Evolutionary conservation across 306 rosid species (phyloP).

Genomic region (Quercus suber): DNA sequence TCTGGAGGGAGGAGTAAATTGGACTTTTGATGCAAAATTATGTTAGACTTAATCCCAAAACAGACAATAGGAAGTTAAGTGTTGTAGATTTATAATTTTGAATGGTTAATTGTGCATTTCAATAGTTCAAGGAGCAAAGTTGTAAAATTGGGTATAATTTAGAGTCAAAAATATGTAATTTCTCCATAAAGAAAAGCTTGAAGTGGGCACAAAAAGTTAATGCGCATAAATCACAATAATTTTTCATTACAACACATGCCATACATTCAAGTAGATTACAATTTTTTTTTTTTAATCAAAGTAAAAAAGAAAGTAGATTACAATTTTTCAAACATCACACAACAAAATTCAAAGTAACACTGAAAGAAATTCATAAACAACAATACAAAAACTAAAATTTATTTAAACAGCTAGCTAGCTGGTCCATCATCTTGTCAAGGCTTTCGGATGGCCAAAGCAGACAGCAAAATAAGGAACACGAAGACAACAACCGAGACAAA

Average conservation of each 20-base stretch:
- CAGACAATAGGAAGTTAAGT: no score
- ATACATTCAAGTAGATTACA: neutral
- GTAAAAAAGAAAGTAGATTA: neutral
- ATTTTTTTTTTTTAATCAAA: no score
- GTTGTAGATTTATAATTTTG: no score
- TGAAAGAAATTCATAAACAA: neutral
- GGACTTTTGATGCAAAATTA: no score
- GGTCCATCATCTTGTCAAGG: neutral
- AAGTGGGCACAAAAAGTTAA: neutral
- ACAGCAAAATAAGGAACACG: conserved; percentile 48
- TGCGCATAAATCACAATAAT: neutral
- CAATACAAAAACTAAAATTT: neutral
- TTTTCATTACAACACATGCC: conserved; percentile 1
- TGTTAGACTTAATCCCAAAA: no score
- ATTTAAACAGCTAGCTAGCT: conserved; percentile 4
- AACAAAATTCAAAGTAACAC: neutral
- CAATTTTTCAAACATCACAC: conserved; percentile 2
- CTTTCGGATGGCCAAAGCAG: conserved; percentile 59
- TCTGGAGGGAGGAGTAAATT: no score
- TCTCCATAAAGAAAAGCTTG: neutral
- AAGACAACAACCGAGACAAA: conserved; percentile 46
- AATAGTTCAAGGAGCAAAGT: no score
- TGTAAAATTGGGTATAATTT: no score
- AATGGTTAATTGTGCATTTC: no score
- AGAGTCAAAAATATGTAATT: accelerated